Percentiles rank a stretch among this genome's conserved stretches.
Conservation (phyloP, 305 asterid genomes). For the Solanum hybrid region DNA sequence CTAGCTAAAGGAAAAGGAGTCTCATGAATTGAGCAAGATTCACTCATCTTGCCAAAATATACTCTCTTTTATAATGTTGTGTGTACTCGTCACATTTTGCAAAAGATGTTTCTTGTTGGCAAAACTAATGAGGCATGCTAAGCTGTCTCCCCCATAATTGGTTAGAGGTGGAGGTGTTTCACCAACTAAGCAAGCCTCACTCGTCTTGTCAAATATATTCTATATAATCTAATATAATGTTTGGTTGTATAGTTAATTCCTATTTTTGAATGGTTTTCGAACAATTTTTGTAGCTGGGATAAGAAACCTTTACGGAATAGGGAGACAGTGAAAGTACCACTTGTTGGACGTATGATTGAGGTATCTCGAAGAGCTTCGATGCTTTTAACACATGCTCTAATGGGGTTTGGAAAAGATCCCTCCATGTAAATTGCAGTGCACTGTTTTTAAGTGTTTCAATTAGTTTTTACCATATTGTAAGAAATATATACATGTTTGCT, state of each 20-base stretch:
- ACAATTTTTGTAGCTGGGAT: conserved; percentile 54
- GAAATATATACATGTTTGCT: not conserved
- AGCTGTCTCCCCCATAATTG: no score
- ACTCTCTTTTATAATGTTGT: no score
- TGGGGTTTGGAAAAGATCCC: conserved; percentile 86
- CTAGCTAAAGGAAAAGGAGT: not conserved
- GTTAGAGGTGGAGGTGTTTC: not conserved
- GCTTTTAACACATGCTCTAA: conserved; percentile 63
- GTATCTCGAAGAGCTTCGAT: conserved; percentile 47
- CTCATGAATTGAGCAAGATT: not conserved
- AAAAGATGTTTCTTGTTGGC: no score
- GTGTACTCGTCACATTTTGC: no score
- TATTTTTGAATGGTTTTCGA: not conserved
- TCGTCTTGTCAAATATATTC: not conserved
- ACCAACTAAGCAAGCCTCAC: not conserved
- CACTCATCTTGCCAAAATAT: not conserved
- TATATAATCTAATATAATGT: not conserved
- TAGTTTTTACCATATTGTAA: not conserved
- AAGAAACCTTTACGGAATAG: conserved; percentile 60
- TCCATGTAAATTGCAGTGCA: conserved; percentile 11
- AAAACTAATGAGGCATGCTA: no score
- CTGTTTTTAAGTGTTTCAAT: not conserved
- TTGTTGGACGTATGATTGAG: conserved; percentile 47
- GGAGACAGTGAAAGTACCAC: conserved; percentile 51
- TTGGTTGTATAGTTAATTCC: not conserved